Conservation (phyloP, 805 yeast genomes). For the Kuraishia molischiana region DNA sequence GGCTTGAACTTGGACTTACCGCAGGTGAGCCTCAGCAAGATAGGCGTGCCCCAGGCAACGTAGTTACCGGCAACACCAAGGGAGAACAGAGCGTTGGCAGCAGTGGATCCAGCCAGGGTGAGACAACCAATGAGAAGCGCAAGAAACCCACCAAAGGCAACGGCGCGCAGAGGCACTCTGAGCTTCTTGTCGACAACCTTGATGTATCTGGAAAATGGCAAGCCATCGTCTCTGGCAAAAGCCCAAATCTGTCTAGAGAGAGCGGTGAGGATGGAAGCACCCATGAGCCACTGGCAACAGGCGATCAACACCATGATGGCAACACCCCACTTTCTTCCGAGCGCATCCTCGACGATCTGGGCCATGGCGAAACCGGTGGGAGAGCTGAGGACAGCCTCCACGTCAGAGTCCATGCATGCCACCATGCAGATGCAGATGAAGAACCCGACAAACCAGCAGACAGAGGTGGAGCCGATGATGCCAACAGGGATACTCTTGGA, state of each 20-base stretch:
- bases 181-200: constrained; percentile 30
- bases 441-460: constrained; percentile 34
- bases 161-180: constrained; percentile 35
- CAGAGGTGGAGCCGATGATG: constrained; percentile 31
- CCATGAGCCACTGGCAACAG: constrained; percentile 38
- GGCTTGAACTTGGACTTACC: constrained; percentile 31
- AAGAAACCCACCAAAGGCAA: constrained; percentile 26
- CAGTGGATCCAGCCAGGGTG: constrained; percentile 29
- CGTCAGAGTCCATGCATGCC: constrained; percentile 22
- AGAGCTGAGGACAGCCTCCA: constrained; percentile 19
- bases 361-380: constrained; percentile 34
- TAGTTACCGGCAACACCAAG: constrained; percentile 33
- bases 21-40: constrained; percentile 27
- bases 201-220: constrained; percentile 31
- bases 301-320: constrained; percentile 38
- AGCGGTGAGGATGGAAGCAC: constrained; percentile 34
- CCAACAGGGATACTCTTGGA: constrained; percentile 33
- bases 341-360: constrained; percentile 33
- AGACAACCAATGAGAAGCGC: constrained; percentile 28
- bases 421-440: constrained; percentile 27
- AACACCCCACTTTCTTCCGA: constrained; percentile 39
- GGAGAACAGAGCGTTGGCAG: constrained; percentile 38
- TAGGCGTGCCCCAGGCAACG: constrained; percentile 36
- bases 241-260: constrained; percentile 44
- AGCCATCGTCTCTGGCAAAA: constrained; percentile 42